phyloP scores from a whole-genome alignment of 805 yeast genomes.

The Wickerhamiella alocasiicola region DNA sequence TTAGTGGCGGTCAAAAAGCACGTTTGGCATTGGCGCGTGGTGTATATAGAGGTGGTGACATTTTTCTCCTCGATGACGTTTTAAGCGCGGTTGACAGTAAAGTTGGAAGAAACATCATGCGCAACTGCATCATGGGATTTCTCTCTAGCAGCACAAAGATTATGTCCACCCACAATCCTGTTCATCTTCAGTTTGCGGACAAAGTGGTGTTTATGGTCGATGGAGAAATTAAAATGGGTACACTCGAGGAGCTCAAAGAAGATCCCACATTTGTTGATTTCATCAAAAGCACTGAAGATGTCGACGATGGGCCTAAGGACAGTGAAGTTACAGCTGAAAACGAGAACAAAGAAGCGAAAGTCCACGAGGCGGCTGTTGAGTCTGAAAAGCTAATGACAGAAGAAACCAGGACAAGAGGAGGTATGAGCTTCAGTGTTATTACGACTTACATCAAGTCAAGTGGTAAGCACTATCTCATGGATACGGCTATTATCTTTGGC shows the following conservation, averaged over 20 bases:
- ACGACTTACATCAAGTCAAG: not conserved
- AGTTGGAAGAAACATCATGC: constrained; percentile 67
- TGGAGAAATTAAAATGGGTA: constrained; percentile 44
- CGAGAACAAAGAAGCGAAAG: constrained; percentile 18
- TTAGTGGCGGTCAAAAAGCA: constrained; percentile 88
- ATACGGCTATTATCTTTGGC: constrained; percentile 20
- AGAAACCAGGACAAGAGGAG: constrained; percentile 1
- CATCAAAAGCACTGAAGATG: constrained; percentile 38
- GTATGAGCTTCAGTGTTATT: not conserved
- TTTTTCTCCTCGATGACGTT: constrained; percentile 66
- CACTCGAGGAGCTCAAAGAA: constrained; percentile 37
- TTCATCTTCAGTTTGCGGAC: constrained; percentile 58
- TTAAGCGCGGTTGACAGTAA: constrained; percentile 81
- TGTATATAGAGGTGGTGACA: constrained; percentile 53
- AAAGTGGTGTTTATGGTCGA: constrained; percentile 45
- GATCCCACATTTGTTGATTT: not conserved
- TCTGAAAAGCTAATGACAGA: constrained; percentile 4
- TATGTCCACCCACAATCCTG: constrained; percentile 74
- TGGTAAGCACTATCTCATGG: not conserved
- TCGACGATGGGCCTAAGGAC: constrained; percentile 29
- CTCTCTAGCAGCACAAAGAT: constrained; percentile 50
- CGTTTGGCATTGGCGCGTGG: constrained; percentile 75
- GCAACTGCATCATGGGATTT: constrained; percentile 50
- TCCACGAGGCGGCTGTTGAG: not conserved
- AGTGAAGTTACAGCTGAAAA: not conserved